Evolutionary conservation across 2,329 filamentous ascomycete species (phyloP), one percentile per base, ranked within the genome.

Genomic region (Diaporthe citrichinensis): DNA sequence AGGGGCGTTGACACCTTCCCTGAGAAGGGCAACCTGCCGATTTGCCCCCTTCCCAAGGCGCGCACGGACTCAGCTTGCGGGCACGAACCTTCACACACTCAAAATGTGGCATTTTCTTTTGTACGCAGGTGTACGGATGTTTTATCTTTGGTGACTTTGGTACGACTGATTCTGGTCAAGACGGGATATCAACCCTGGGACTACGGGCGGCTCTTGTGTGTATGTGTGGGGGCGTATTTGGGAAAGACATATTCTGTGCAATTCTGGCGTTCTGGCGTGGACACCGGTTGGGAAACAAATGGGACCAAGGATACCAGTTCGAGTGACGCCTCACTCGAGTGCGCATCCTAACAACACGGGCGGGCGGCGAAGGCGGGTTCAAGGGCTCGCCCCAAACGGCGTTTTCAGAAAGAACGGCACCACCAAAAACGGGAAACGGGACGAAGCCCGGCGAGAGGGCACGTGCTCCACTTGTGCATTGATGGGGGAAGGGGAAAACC

Each of bases 191-290:
- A 20, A 31, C 49, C n/a, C 6, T 12, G 65, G 61, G 34, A 17
- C 23, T 55, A 69, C 14, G 49, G 46, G 23, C 23, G 65, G 34
- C 15, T n/a, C 25, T 65, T 46, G 36, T 14, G 36, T 39, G 36
- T 65, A 28, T 49, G 59, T 20, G 10, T 51, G 65, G 14, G 57
- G 46, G 57, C 55, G 53, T 51, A 72, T 46, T 46, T 15, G 41
- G 25, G 14, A 49, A 61, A 59, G 68, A 59, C n/a, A 62, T 39
- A 53, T 49, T 62, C 14, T 53, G 57, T 25, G 62, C 61, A 67
- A 69, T 55, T 69, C 65, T 69, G 65, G 71, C 71, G 71, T 72
- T 72, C 71, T 72, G 71, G 58, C 71, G 57, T 72, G 71, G 44
- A 72, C 46, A 72, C 71, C 71, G 55, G 71, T 62, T 36, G 57